Conservation (phyloP, 352 stramenopile species). For the Globisporangium abappressorium region DNA sequence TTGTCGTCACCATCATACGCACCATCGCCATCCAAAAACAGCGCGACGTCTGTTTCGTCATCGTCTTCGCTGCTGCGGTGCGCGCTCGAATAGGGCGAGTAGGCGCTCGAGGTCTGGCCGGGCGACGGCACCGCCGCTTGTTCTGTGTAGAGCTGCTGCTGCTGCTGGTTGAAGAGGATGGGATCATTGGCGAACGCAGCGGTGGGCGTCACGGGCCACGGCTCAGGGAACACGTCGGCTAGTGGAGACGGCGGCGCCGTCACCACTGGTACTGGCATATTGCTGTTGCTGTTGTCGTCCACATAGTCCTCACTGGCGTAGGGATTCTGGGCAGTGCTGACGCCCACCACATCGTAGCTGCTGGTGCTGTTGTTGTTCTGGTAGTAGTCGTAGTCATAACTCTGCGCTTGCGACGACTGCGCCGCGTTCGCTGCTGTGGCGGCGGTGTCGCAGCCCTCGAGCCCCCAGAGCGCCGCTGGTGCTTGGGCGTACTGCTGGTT, state of each 20-base stretch:
- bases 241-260: background rate
- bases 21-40: background rate
- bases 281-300: background rate
- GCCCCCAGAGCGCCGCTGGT: background rate
- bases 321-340: background rate
- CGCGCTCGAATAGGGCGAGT: conserved; percentile 1
- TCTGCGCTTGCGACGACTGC: background rate
- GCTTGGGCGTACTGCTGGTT: background rate
- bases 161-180: background rate
- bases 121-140: background rate
- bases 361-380: background rate
- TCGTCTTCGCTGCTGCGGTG: conserved; percentile 9
- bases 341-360: background rate
- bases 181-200: background rate
- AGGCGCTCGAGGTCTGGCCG: background rate
- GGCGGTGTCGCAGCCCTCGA: background rate
- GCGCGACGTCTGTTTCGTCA: background rate
- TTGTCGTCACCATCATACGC: background rate
- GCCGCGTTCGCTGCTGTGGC: no score
- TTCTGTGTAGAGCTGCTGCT: background rate
- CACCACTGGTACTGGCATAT: background rate
- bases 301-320: background rate
- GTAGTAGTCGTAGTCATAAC: background rate
- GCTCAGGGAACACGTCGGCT: background rate
- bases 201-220: background rate